Conservation (phyloP, 179 eudicot species). For the Nepenthes alata region DNA sequence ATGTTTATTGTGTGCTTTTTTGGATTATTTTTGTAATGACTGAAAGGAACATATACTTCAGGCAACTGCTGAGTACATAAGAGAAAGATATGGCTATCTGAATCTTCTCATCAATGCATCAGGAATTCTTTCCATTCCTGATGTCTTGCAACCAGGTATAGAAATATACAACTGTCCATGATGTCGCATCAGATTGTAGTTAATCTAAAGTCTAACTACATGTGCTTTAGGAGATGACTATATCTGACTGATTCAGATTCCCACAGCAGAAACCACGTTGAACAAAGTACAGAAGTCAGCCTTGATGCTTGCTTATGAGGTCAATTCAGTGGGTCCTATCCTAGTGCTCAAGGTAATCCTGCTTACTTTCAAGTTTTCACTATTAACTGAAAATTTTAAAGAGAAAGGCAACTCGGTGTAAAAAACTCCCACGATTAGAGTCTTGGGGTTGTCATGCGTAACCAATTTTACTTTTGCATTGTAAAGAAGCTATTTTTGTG, state of each 20-base stretch:
- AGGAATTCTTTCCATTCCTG: slow-evolving; percentile 78
- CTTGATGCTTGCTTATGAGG: slow-evolving; percentile 68
- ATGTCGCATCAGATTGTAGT: neutral
- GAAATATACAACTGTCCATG: neutral
- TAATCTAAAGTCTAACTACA: neutral
- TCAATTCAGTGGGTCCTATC: slow-evolving; percentile 89
- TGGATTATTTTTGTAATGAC: neutral
- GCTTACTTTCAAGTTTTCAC: neutral
- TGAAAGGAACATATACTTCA: slow-evolving; percentile 15
- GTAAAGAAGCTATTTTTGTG: too few species aligned
- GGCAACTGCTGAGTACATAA: slow-evolving; percentile 47
- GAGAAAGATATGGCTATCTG: slow-evolving; percentile 57
- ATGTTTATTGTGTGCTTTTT: neutral
- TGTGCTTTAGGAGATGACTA: neutral
- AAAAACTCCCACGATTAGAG: neutral
- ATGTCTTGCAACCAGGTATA: slow-evolving; percentile 76
- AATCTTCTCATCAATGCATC: slow-evolving; percentile 83
- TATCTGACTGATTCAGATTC: slow-evolving; percentile 6
- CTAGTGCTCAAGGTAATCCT: slow-evolving; percentile 65
- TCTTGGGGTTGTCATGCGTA: neutral
- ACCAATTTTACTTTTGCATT: neutral
- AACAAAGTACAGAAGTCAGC: slow-evolving; percentile 65
- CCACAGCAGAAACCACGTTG: slow-evolving; percentile 73
- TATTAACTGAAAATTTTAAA: neutral
- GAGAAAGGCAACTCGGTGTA: neutral